phyloP scores from a whole-genome alignment of 495 filamentous ascomycete genomes.

The Penicillium antarcticum region DNA sequence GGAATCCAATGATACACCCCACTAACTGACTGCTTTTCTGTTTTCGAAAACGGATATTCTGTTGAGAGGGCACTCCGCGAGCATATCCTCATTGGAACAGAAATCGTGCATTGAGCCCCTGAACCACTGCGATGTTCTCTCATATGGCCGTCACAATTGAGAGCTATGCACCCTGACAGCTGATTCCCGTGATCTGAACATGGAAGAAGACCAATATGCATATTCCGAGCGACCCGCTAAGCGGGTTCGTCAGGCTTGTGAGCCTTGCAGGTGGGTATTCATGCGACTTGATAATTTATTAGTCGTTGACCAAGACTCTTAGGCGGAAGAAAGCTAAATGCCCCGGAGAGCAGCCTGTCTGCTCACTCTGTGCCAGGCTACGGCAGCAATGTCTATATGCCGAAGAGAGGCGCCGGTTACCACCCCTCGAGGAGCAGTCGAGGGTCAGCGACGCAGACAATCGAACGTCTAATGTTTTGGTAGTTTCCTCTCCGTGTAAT shows the following conservation, averaged over 20 bases:
- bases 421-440: constrained; percentile 7
- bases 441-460: constrained; percentile 5
- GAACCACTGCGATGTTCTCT: neutral
- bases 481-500: constrained; percentile 3
- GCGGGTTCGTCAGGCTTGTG: constrained; percentile 45
- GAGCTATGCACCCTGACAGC: neutral
- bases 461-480: constrained; percentile 20
- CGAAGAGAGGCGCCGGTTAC: constrained; percentile 31
- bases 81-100: neutral
- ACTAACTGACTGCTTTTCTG: too few relatives aligned
- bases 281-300: neutral
- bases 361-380: constrained; percentile 43
- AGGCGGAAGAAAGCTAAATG: constrained; percentile 51
- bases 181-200: neutral
- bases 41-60: neutral
- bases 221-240: constrained; percentile 35
- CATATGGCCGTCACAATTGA: neutral
- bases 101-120: neutral
- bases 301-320: constrained; percentile 4
- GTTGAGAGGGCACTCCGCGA: neutral
- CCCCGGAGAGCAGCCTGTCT: constrained; percentile 45
- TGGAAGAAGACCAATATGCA: constrained; percentile 17
- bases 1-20: too few relatives aligned
- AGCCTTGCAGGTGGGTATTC: constrained; percentile 41
- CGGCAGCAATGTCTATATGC: constrained; percentile 41